Evolutionary conservation across 495 filamentous ascomycete genomes (phyloP).

Genomic region (Cercophora scortea): DNA sequence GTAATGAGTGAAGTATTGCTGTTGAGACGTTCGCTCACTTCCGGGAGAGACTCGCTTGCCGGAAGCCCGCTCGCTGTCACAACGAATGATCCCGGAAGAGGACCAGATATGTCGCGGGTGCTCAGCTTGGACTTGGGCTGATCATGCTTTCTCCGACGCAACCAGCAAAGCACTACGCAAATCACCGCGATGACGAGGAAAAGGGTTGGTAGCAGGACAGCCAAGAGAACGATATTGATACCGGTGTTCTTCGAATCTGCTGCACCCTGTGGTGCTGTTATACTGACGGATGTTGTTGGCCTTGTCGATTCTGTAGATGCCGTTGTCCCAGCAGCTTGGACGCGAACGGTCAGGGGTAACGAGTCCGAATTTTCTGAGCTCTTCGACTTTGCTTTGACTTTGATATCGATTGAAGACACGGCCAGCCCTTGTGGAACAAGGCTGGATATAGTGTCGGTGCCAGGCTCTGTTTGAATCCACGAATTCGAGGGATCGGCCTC

Average conservation of each 20-base stretch:
- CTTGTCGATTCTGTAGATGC: slow-evolving; percentile 2
- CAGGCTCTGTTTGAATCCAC: slow-evolving; percentile 63
- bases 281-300: not conserved
- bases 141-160: slow-evolving; percentile 11
- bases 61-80: slow-evolving; percentile 7
- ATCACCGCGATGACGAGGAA: slow-evolving; percentile 7
- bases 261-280: not conserved
- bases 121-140: slow-evolving; percentile 3
- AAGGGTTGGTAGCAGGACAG: slow-evolving; percentile 10
- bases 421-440: slow-evolving; percentile 41
- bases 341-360: slow-evolving; percentile 42
- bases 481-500: slow-evolving; percentile 41
- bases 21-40: slow-evolving; percentile 14
- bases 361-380: slow-evolving; percentile 32
- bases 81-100: slow-evolving; percentile 30
- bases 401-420: slow-evolving; percentile 34
- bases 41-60: not conserved
- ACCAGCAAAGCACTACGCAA: slow-evolving; percentile 15
- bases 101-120: slow-evolving; percentile 32
- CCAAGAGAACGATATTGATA: slow-evolving; percentile 14
- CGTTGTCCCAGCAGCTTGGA: slow-evolving; percentile 21
- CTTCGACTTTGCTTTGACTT: slow-evolving; percentile 43
- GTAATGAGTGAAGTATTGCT: slow-evolving; percentile 9
- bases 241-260: not conserved
- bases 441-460: slow-evolving; percentile 51